A percentile compares a stretch with the other conserved stretches of the same genome.
These are phyloP conservation scores for Panaeolus papilionaceus DNA, from an alignment of 768 basidiomycete genomes.

Conservation along the genomic window DNA sequence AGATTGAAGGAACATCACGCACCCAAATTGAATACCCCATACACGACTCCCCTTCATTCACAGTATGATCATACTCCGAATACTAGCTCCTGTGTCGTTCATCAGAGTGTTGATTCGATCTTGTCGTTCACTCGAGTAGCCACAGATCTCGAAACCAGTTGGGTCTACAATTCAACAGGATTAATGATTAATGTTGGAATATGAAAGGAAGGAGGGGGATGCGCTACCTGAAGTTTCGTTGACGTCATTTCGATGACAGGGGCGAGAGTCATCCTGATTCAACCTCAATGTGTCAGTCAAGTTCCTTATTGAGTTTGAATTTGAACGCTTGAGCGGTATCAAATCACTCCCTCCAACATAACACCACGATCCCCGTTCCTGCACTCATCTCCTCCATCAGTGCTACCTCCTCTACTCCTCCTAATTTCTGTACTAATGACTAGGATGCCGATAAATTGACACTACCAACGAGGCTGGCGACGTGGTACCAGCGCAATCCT, in stretches of 20 bases:
- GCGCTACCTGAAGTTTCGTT: constrained; percentile 20
- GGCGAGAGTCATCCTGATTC: constrained; percentile 23
- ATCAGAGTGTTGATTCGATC: constrained; percentile 84
- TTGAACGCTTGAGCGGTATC: too few relatives aligned
- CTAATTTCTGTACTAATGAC: too few relatives aligned
- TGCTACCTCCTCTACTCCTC: too few relatives aligned
- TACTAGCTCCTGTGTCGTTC: constrained; percentile 75
- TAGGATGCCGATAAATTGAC: too few relatives aligned
- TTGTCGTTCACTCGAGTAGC: constrained; percentile 54
- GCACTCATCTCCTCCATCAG: too few relatives aligned
- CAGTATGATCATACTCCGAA: constrained; percentile 73
- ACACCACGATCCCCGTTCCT: too few relatives aligned
- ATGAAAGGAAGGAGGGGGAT: neutral
- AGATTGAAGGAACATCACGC: constrained; percentile 21
- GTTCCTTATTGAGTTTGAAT: too few relatives aligned
- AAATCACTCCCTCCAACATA: too few relatives aligned
- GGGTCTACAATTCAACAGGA: too few relatives aligned
- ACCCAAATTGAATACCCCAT: constrained; percentile 83
- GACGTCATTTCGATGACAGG: neutral
- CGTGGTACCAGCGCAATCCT: too few relatives aligned
- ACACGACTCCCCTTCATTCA: constrained; percentile 36
- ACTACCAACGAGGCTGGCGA: too few relatives aligned
- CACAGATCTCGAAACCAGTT: constrained; percentile 42
- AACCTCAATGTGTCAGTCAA: too few relatives aligned
- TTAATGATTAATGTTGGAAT: neutral